phyloP scores from a whole-genome alignment of 1,284 basidiomycete species.

The Coniferiporia weirii region DNA sequence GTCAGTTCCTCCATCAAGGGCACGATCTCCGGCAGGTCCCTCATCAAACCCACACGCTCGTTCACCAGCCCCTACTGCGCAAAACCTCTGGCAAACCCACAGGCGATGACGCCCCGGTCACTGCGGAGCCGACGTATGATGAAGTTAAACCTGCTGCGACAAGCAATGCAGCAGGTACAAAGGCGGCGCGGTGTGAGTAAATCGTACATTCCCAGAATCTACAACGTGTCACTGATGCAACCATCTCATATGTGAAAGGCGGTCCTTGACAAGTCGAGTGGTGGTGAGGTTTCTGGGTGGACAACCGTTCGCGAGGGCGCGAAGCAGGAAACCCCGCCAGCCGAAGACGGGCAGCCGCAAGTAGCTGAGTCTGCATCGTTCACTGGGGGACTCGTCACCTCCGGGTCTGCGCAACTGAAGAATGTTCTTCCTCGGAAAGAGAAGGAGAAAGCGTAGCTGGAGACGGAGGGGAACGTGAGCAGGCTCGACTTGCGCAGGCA shows the following conservation, averaged over 20 bases:
- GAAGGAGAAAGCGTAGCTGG: slow-evolving; percentile 30
- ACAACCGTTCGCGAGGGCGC: slow-evolving; percentile 44
- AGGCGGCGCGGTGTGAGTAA: too few species aligned
- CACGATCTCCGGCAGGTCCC: not conserved
- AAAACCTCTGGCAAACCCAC: too few species aligned
- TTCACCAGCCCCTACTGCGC: slow-evolving; percentile 6
- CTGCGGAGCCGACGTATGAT: too few species aligned
- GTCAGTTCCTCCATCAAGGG: not conserved
- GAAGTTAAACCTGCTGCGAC: too few species aligned
- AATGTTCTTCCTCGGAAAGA: slow-evolving; percentile 40
- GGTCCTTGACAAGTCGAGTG: slow-evolving; percentile 19
- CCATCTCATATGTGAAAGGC: too few species aligned
- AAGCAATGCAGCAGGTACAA: too few species aligned
- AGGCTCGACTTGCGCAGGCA: slow-evolving; percentile 54
- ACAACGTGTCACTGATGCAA: too few species aligned
- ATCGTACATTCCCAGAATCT: too few species aligned
- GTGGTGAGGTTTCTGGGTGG: slow-evolving; percentile 51
- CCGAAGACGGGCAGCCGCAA: slow-evolving; percentile 67
- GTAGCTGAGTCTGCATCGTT: slow-evolving; percentile 55
- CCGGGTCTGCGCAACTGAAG: slow-evolving; percentile 53
- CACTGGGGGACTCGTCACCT: slow-evolving; percentile 70
- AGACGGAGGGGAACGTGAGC: slow-evolving; percentile 46
- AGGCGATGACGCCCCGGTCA: too few species aligned
- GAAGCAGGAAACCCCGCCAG: slow-evolving; percentile 45
- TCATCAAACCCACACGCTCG: slow-evolving; percentile 2